Evolutionary conservation across 2,329 filamentous ascomycete genomes (phyloP), one percentile per base, ranked within the genome.

Genomic region (Claviceps citrina): DNA sequence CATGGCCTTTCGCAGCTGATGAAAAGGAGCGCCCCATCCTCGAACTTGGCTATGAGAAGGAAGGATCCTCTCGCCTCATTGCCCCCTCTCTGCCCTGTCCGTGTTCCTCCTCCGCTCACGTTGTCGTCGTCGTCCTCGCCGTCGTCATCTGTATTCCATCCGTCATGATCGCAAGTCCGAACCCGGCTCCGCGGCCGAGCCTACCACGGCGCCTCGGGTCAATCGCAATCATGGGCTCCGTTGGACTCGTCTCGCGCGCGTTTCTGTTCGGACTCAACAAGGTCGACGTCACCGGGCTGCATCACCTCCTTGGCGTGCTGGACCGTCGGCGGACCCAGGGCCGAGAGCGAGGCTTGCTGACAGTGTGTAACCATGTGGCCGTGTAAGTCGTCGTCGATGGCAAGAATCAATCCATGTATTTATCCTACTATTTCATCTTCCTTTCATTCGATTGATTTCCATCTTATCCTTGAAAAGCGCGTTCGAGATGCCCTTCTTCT

Each of bases 311-410:
- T 27, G 66, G 76, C 37, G 63, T 89, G 4, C 63, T 96, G 28
- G 86, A 95, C 51, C 70, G 73, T 48, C 73, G 89, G 45, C 68
- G 70, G 49, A 71, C 75, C 3, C 69, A 73, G 31, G 68, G 68
- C 38, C 76, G 85, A 47, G 66, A 80, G 42, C 73, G 78, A 51
- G 91, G 89, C 15, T 68, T 96, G 44, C 69, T 96, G 45, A 96
- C 89, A 47, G 84, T 64, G 7, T 65, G 59, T 42, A 65, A 65
- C 32, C 62, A 65, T 43, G 57, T 63, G 38, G 59, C 55, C 16
- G 61, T 64, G 62, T 64, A 43, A 36, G 46, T 28, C 18, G 12
- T 24, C 18, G 25, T 24, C 18, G 10, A 22, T 28, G 5, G n/a
- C 9, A n/a, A n/a, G n/a, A n/a, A n/a, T n/a, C n/a, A n/a, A n/a